Percentiles rank a stretch among this genome's conserved stretches.
Conservation (phyloP, 176 grass and related monocot species). For the Triticum dicoccoides region DNA sequence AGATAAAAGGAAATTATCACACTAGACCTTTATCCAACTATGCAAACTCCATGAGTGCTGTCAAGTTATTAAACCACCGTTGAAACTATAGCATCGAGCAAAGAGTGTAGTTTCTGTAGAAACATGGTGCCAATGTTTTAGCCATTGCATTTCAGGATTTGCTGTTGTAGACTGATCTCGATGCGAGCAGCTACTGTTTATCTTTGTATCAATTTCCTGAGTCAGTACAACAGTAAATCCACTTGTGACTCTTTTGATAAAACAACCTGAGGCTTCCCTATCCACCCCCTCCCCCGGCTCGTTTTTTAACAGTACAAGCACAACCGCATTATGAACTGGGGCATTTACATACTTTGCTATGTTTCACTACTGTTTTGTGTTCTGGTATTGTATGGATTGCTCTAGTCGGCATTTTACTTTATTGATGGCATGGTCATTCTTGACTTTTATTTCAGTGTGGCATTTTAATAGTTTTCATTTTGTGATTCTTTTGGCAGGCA, state of each 20-base stretch:
- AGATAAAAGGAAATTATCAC: background rate
- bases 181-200: background rate
- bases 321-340: background rate
- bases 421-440: conserved; percentile 13
- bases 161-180: conserved; percentile 19
- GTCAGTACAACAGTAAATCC: background rate
- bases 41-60: background rate
- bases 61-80: conserved; percentile 12
- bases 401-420: conserved; percentile 15
- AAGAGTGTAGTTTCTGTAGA: background rate
- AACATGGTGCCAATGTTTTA: background rate
- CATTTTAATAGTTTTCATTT: conserved; percentile 14
- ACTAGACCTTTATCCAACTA: conserved; percentile 7
- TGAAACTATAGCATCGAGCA: conserved; percentile 13
- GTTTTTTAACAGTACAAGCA: background rate
- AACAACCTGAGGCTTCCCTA: background rate
- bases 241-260: background rate
- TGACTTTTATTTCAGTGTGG: background rate
- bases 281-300: background rate
- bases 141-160: background rate
- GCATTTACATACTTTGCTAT: background rate
- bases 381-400: conserved; percentile 7
- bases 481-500: conserved; percentile 49
- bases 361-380: conserved; percentile 3
- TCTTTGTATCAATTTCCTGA: background rate